phyloP scores from a whole-genome alignment of 257 asterid genomes.

The Sherardia arvensis region DNA sequence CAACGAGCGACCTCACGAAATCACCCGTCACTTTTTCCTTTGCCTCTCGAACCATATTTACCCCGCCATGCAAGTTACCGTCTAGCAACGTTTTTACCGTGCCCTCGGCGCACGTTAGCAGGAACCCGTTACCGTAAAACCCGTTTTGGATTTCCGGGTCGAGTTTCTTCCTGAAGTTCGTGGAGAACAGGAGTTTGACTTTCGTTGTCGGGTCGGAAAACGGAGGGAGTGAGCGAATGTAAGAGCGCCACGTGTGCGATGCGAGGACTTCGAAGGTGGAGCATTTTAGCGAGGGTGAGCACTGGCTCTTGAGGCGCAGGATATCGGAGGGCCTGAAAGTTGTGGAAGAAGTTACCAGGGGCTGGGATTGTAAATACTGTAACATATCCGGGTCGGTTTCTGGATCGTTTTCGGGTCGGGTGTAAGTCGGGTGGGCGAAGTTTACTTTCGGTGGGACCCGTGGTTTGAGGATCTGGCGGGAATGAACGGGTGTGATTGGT shows the following conservation, averaged over 20 bases:
- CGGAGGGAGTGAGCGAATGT: slow-evolving; percentile 46
- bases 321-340: slow-evolving; percentile 47
- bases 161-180: slow-evolving; percentile 34
- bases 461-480: slow-evolving; percentile 61
- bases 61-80: slow-evolving; percentile 33
- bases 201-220: slow-evolving; percentile 10
- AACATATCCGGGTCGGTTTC: slow-evolving; percentile 23
- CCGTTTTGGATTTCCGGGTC: slow-evolving; percentile 32
- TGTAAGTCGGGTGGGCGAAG: slow-evolving; percentile 38
- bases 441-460: slow-evolving; percentile 37
- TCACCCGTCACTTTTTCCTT: slow-evolving; percentile 30
- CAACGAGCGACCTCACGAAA: slow-evolving; percentile 40
- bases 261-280: slow-evolving; percentile 68
- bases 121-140: slow-evolving; percentile 74
- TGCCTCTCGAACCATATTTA: slow-evolving; percentile 52
- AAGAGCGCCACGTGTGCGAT: slow-evolving; percentile 70
- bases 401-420: slow-evolving; percentile 8
- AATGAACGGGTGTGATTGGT: slow-evolving; percentile 39
- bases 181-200: slow-evolving; percentile 54
- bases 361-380: slow-evolving; percentile 48
- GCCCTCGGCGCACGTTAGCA: slow-evolving; percentile 63
- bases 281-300: slow-evolving; percentile 54
- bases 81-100: slow-evolving; percentile 30
- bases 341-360: slow-evolving; percentile 42
- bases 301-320: slow-evolving; percentile 50